Conservation (phyloP, 768 basidiomycete species). For the Amyloporia xantha region DNA sequence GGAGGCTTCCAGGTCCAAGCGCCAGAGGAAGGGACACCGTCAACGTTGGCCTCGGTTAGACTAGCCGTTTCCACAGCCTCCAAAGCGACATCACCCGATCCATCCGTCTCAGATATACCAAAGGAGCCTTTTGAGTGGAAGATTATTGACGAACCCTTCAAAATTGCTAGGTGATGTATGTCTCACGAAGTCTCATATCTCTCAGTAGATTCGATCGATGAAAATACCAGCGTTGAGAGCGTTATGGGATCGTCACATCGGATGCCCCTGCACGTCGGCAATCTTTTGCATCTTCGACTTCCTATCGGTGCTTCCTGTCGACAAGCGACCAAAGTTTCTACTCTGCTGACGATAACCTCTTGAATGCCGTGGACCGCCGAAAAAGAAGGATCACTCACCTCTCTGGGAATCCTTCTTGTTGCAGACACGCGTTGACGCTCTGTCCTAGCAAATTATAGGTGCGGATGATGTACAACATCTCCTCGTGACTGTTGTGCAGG, state of each 20-base stretch:
- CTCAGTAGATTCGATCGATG: slow-evolving; percentile 70
- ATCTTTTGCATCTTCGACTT: slow-evolving; percentile 99
- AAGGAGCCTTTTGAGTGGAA: slow-evolving; percentile 68
- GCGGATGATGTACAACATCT: slow-evolving; percentile 94
- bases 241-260: slow-evolving; percentile 98
- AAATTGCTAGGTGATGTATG: not conserved
- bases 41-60: slow-evolving; percentile 80
- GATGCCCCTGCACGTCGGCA: slow-evolving; percentile 89
- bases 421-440: slow-evolving; percentile 94
- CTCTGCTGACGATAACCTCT: slow-evolving; percentile 75
- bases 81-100: slow-evolving; percentile 78
- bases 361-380: no score
- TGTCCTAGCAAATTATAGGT: slow-evolving; percentile 95
- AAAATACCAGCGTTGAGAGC: slow-evolving; percentile 93
- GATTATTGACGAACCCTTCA: slow-evolving; percentile 5
- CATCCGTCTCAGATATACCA: slow-evolving; percentile 95
- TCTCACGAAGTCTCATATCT: slow-evolving; percentile 89
- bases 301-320: slow-evolving; percentile 90
- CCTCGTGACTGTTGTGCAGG: slow-evolving; percentile 91
- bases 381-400: slow-evolving; percentile 32
- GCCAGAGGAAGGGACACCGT: slow-evolving; percentile 69
- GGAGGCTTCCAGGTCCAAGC: slow-evolving; percentile 72
- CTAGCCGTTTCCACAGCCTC: slow-evolving; percentile 90
- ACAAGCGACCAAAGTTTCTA: slow-evolving; percentile 95
- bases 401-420: slow-evolving; percentile 99